A percentile compares a stretch with the other conserved stretches of the same genome.
phyloP scores from a whole-genome alignment of 805 yeast species.

The Teunomyces stri region DNA sequence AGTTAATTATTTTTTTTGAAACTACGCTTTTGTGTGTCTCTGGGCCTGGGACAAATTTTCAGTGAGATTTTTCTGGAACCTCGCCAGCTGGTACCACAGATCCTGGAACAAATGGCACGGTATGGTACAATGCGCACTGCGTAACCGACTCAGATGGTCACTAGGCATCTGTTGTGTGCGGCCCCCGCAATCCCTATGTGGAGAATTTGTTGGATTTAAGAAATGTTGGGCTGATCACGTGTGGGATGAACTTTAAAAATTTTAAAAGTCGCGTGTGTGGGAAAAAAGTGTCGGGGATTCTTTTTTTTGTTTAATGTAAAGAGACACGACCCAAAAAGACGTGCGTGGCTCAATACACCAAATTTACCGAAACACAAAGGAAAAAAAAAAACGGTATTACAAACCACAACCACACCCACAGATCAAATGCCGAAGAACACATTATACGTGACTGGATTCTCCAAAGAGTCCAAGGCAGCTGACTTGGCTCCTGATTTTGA shows the following conservation, averaged over 20 bases:
- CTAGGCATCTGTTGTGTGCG: background rate
- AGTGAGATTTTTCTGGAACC: slow-evolving; percentile 1
- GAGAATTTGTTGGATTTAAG: background rate
- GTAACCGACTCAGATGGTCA: too few relatives aligned
- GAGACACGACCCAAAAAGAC: background rate
- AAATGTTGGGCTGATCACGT: slow-evolving; percentile 2
- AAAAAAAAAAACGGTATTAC: background rate
- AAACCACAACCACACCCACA: background rate
- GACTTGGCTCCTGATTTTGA: slow-evolving; percentile 61
- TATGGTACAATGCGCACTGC: too few relatives aligned
- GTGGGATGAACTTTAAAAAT: background rate
- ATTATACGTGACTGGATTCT: slow-evolving; percentile 57
- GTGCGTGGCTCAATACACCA: background rate
- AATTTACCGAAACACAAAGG: background rate
- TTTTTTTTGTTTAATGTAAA: too few relatives aligned
- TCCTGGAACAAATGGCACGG: background rate
- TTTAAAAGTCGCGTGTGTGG: too few relatives aligned
- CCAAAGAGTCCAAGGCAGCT: slow-evolving; percentile 51
- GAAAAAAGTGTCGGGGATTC: too few relatives aligned
- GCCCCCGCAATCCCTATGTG: slow-evolving; percentile 2
- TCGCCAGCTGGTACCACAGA: background rate
- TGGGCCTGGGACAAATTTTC: background rate
- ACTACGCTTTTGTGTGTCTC: background rate
- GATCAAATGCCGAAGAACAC: slow-evolving; percentile 43
- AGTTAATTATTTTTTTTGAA: background rate